Evolutionary conservation across 1,284 basidiomycete genomes (phyloP).

Genomic region (Papiliotrema nemorosa): DNA sequence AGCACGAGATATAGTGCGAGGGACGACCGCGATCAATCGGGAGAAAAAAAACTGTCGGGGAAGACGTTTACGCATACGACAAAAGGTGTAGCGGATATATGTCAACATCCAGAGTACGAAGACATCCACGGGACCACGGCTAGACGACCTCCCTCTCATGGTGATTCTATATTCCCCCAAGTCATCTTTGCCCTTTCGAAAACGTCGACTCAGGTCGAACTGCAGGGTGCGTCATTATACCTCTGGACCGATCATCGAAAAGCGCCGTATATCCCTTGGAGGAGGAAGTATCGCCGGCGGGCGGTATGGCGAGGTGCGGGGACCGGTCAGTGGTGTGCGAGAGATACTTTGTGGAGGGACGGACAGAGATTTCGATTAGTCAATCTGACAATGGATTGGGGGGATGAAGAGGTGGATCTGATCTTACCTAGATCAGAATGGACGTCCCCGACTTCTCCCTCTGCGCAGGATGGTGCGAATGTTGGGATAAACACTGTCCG

Average conservation of each 20-base stretch:
- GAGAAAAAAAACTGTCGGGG: not conserved
- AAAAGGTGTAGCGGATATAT: conserved; percentile 6
- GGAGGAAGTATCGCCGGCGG: conserved; percentile 45
- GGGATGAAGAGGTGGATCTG: not conserved
- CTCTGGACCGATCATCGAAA: conserved; percentile 58
- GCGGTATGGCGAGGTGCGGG: not conserved
- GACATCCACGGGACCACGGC: conserved; percentile 23
- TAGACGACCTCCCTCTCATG: conserved; percentile 13
- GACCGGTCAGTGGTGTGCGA: not conserved
- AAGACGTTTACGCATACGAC: too few species aligned
- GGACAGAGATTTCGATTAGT: not conserved
- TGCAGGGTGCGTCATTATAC: conserved; percentile 52
- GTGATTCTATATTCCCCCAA: conserved; percentile 5
- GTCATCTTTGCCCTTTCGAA: conserved; percentile 28
- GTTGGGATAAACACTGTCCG: not conserved
- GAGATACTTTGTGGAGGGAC: not conserved
- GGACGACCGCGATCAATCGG: not conserved
- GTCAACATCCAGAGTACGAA: not conserved
- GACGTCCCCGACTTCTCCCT: too few species aligned
- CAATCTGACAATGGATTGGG: not conserved
- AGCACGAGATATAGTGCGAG: too few species aligned
- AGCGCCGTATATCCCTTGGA: not conserved
- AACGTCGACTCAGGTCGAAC: conserved; percentile 27
- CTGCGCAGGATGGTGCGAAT: not conserved
- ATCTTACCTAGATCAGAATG: not conserved